Evolutionary conservation across 805 yeast genomes (phyloP).

Genomic region (Ogataea paradorogensis): DNA sequence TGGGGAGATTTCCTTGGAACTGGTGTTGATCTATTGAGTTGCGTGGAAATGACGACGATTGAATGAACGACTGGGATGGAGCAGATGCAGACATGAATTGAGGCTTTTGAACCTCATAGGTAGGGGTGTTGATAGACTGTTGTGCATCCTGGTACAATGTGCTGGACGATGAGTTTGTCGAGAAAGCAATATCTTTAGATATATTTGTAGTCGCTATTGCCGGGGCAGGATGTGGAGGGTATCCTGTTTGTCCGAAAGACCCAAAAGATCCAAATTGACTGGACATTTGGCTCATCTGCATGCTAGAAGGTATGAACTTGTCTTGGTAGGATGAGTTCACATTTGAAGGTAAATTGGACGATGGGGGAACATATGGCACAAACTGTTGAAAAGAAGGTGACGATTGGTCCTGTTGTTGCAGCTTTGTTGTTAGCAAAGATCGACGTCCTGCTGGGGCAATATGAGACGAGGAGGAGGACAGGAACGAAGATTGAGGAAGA

Average conservation of each 20-base stretch:
- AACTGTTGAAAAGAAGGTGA: constrained; percentile 21
- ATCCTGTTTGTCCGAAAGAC: constrained; percentile 16
- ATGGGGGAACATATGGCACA: constrained; percentile 46
- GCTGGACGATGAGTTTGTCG: constrained; percentile 34
- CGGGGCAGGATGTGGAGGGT: constrained; percentile 39
- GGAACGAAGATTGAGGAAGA: constrained; percentile 16
- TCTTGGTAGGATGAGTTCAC: constrained; percentile 38
- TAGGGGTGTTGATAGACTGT: constrained; percentile 21
- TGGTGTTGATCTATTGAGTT: constrained; percentile 10
- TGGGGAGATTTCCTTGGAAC: constrained; percentile 8
- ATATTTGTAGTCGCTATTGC: constrained; percentile 56
- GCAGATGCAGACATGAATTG: constrained; percentile 30
- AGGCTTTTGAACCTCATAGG: constrained; percentile 10
- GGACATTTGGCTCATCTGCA: constrained; percentile 12
- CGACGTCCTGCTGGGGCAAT: constrained; percentile 29
- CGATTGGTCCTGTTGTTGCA: constrained; percentile 13
- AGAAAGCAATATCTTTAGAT: constrained; percentile 46
- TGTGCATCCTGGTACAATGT: constrained; percentile 35
- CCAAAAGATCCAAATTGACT: constrained; percentile 14
- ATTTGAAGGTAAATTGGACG: constrained; percentile 23
- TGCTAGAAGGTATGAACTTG: constrained; percentile 9
- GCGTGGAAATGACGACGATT: constrained; percentile 18
- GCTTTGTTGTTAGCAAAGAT: constrained; percentile 29
- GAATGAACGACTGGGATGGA: constrained; percentile 23
- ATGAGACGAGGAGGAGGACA: constrained; percentile 18